phyloP scores from a whole-genome alignment of 306 rosid genomes.

The Hylodesmum podocarpum region DNA sequence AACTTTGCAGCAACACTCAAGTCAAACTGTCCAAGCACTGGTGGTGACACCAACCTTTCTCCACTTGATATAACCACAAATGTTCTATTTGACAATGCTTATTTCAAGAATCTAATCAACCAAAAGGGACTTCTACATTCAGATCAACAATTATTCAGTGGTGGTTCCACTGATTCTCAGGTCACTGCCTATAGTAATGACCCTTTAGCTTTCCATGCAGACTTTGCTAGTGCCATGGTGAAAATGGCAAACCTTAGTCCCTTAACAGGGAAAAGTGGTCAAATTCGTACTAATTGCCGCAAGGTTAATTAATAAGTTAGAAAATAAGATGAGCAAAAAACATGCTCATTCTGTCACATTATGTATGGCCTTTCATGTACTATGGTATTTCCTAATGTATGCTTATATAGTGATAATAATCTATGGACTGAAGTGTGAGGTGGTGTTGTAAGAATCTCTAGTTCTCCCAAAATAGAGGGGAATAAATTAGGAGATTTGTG shows the following conservation, averaged over 20 bases:
- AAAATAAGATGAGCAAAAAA: background rate
- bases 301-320: constrained; percentile 35
- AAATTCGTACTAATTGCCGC: constrained; percentile 55
- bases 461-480: constrained; percentile 3
- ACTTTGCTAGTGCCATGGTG: constrained; percentile 58
- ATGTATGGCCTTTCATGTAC: background rate
- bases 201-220: constrained; percentile 34
- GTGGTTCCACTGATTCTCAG: constrained; percentile 29
- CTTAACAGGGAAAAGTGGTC: constrained; percentile 53
- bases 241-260: constrained; percentile 62
- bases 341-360: background rate
- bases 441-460: background rate
- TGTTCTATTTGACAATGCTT: constrained; percentile 50
- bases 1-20: constrained; percentile 47
- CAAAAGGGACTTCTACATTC: constrained; percentile 37
- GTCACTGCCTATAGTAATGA: constrained; percentile 25
- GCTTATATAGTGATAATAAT: constrained; percentile 8
- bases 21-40: constrained; percentile 45
- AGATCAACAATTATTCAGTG: constrained; percentile 33
- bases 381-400: background rate
- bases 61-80: constrained; percentile 47
- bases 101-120: constrained; percentile 24
- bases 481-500: background rate
- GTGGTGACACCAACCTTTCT: constrained; percentile 49
- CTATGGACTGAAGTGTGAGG: constrained; percentile 10